Evolutionary conservation across 345 rosid genomes (phyloP), one percentile per base, ranked within the genome.

Genomic region (Excoecaria agallocha): DNA sequence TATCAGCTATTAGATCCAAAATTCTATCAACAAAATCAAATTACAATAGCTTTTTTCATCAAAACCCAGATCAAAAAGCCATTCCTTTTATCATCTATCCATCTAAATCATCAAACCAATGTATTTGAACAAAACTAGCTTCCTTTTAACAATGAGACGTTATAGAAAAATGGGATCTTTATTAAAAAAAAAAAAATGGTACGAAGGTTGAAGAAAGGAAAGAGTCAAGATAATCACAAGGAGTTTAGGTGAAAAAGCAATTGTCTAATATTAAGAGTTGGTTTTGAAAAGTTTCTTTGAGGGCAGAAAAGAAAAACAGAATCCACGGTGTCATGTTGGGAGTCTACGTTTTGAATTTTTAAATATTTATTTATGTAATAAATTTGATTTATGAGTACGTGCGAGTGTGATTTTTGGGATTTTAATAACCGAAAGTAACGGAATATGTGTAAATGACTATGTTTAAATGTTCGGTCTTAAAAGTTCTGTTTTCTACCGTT

Each of bases 31-130:
- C 49, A 11, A 30, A 46, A 11, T 60, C 51, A 43, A 41, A 8
- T 71, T 71, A 41, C 38, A 16, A 46, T n/a, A n/a, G n/a, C n/a
- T n/a, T n/a, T n/a, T 30, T 56, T 22, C 6, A 5, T 16, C n/a
- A 30, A 76, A 13, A 12, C 74, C 70, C 74, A 51, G 69, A 69
- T 69, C 69, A 76, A 4, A 48, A 76, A 58, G 22, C 35, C 1
- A 35, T 57, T 48, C 57, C 48, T 67, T 66, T 45, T 12, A 61
- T 50, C 48, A 37, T 45, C 19, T 46, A 25, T 35, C 68, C 10
- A 19, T 51, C 62, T 24, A 73, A 63, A 52, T 51, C 39, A 13
- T 63, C 4, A 37, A n/a, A 12, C 12, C 11, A 45, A 45, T 19
- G 20, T 5, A 51, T 20, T 35, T 41, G 5, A 2, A 39, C n/a